These are phyloP conservation scores for Adiantum capillusveneris DNA, from an alignment of 75 land plant species.

Conservation along the genomic window DNA sequence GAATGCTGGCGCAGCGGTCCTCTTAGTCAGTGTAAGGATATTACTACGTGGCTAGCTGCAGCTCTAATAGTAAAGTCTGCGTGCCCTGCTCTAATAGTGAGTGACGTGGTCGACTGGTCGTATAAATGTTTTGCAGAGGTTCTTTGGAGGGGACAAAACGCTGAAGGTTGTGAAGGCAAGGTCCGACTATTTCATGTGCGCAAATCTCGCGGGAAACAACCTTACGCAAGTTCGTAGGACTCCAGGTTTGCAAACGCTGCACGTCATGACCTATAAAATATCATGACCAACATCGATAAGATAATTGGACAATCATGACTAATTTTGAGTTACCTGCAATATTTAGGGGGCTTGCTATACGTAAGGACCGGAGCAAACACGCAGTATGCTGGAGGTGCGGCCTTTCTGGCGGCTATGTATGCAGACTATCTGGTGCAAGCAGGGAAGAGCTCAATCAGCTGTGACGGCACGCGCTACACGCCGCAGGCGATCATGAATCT, in stretches of 20 bases:
- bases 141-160: slow-evolving; percentile 39
- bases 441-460: too few species aligned
- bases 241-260: not conserved
- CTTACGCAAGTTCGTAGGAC: slow-evolving; percentile 32
- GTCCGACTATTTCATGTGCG: slow-evolving; percentile 69
- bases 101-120: too few species aligned
- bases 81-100: too few species aligned
- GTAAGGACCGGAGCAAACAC: slow-evolving; percentile 86
- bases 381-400: slow-evolving; percentile 61
- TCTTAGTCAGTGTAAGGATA: slow-evolving; percentile 18
- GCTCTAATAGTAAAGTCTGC: too few species aligned
- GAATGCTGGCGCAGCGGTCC: slow-evolving; percentile 24
- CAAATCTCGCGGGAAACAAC: slow-evolving; percentile 62
- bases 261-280: too few species aligned
- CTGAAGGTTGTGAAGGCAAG: slow-evolving; percentile 36
- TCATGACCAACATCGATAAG: too few species aligned
- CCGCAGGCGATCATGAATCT: too few species aligned
- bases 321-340: too few species aligned
- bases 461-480: too few species aligned
- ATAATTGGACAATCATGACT: too few species aligned
- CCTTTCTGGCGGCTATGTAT: slow-evolving; percentile 49
- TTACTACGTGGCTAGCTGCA: not conserved
- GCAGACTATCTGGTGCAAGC: slow-evolving; percentile 17
- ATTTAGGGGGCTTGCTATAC: slow-evolving; percentile 71
- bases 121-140: slow-evolving; percentile 42